Percentiles rank a stretch among this genome's conserved stretches.
These are phyloP conservation scores for Podaxis rugospora DNA, from an alignment of 768 basidiomycete species.

Conservation along the genomic window DNA sequence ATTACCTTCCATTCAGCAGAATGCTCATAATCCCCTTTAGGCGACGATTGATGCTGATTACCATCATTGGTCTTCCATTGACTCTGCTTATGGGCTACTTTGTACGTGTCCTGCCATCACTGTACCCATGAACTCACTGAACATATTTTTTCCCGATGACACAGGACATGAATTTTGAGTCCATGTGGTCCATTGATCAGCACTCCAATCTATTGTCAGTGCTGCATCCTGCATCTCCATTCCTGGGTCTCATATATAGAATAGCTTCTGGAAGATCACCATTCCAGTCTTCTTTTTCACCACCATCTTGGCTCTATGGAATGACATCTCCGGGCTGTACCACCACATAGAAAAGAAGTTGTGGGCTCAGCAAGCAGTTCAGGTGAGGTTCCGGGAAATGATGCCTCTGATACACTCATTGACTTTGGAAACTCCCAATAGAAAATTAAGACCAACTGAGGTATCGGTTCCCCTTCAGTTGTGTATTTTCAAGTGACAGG, in stretches of 20 bases:
- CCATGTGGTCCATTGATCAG: constrained; percentile 45
- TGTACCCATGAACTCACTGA: neutral
- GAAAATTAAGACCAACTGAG: constrained; percentile 2
- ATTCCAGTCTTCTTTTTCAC: constrained; percentile 54
- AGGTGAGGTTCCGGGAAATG: neutral
- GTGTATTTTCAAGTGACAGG: neutral
- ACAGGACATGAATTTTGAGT: constrained; percentile 64
- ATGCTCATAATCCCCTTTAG: constrained; percentile 23
- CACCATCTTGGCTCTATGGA: constrained; percentile 46
- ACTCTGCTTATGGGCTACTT: constrained; percentile 72
- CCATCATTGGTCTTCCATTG: constrained; percentile 67
- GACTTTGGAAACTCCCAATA: neutral
- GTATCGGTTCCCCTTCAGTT: neutral
- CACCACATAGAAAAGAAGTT: constrained; percentile 45
- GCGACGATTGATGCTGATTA: constrained; percentile 63
- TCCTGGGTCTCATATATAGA: neutral
- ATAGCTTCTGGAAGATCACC: constrained; percentile 65
- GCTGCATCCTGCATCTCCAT: neutral
- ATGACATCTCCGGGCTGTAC: constrained; percentile 41
- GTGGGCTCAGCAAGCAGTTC: constrained; percentile 7
- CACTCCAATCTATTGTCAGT: constrained; percentile 46
- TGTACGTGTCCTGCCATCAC: constrained; percentile 17
- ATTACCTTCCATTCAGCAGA: neutral
- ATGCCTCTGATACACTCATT: neutral
- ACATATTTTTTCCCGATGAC: neutral